Percentiles rank a stretch among this genome's conserved stretches.
Conservation (phyloP, 2,329 filamentous ascomycete genomes). For the Verticillium dahliae region DNA sequence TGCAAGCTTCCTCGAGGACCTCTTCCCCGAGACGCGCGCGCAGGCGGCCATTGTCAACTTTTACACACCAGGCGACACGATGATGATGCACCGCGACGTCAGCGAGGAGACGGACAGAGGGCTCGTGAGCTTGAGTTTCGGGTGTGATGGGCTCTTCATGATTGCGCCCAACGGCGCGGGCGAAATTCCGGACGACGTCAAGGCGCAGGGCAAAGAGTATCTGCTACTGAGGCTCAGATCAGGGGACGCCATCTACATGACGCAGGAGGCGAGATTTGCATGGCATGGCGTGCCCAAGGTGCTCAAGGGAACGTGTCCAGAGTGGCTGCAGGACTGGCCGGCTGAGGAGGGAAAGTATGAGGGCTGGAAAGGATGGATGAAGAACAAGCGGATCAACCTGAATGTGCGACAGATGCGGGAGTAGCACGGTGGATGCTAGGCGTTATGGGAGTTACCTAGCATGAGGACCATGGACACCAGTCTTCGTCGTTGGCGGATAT, state of each 20-base stretch:
- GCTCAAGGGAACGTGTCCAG: conserved; percentile 70
- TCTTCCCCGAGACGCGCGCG: conserved; percentile 73
- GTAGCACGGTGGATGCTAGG: not conserved
- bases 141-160: conserved; percentile 86
- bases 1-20: conserved; percentile 53
- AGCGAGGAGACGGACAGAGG: conserved; percentile 76
- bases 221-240: conserved; percentile 65
- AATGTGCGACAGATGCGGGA: conserved; percentile 79
- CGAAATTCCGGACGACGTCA: conserved; percentile 15
- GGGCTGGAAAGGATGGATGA: conserved; percentile 83
- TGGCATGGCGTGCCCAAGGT: conserved; percentile 96
- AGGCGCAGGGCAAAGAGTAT: conserved; percentile 33
- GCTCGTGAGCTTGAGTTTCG: conserved; percentile 79
- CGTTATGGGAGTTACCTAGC: too few relatives aligned
- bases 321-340: conserved; percentile 70
- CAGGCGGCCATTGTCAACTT: conserved; percentile 93
- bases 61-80: conserved; percentile 82
- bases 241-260: conserved; percentile 90
- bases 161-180: conserved; percentile 56
- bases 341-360: conserved; percentile 46
- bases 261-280: conserved; percentile 70
- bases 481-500: not conserved
- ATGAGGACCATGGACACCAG: too few relatives aligned
- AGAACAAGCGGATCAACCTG: conserved; percentile 78
- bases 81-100: conserved; percentile 90